phyloP scores from a whole-genome alignment of 139 green algal species.

The Chlamydomonas incerta region DNA sequence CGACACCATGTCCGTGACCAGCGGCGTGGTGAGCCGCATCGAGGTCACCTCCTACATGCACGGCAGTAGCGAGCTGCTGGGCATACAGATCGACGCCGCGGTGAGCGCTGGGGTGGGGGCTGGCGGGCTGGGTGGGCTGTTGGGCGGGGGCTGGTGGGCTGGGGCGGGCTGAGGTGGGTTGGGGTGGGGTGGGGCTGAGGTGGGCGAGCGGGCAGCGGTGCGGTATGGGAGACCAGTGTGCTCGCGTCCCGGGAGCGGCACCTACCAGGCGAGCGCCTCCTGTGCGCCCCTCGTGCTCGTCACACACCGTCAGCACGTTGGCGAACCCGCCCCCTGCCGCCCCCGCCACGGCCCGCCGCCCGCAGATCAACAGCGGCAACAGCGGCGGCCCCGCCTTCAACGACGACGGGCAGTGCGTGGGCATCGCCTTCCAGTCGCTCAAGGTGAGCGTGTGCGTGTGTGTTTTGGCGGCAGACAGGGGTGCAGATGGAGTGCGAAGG shows the following conservation, averaged over 20 bases:
- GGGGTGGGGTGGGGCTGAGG: too few relatives aligned
- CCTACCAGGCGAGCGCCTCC: too few relatives aligned
- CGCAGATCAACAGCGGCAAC: slow-evolving; percentile 85
- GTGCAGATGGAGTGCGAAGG: too few relatives aligned
- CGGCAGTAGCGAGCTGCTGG: slow-evolving; percentile 88
- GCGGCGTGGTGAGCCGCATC: slow-evolving; percentile 75
- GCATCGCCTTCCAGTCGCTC: slow-evolving; percentile 92
- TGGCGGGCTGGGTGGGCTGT: too few relatives aligned
- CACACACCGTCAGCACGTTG: not conserved
- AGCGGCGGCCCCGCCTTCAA: slow-evolving; percentile 90
- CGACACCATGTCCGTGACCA: slow-evolving; percentile 88
- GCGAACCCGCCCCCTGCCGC: too few relatives aligned
- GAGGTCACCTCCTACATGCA: slow-evolving; percentile 94
- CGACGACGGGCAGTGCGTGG: slow-evolving; percentile 82
- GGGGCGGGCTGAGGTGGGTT: too few relatives aligned
- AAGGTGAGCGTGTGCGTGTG: slow-evolving; percentile 31
- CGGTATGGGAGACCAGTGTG: too few relatives aligned
- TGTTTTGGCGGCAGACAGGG: too few relatives aligned
- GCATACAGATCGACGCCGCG: slow-evolving; percentile 85
- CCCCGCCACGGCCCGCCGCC: too few relatives aligned
- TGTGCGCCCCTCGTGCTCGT: not conserved
- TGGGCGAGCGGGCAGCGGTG: too few relatives aligned
- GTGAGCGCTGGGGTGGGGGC: too few relatives aligned
- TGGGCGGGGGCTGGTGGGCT: not conserved
- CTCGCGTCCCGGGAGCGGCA: too few relatives aligned